phyloP scores from a whole-genome alignment of 2,329 filamentous ascomycete genomes.

The Talaromyces sp. region DNA sequence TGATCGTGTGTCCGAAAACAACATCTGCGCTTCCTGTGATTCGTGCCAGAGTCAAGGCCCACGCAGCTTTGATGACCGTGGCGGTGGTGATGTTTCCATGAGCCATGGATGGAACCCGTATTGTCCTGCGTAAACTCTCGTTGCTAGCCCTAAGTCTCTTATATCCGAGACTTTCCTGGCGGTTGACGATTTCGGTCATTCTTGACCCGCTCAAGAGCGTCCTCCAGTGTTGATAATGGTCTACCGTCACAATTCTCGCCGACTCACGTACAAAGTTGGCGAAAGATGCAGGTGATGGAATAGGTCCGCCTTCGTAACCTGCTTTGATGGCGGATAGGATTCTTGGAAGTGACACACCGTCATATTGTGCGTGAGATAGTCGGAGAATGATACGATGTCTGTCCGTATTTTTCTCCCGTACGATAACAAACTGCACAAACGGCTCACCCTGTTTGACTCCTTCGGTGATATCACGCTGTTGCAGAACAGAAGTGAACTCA shows the following conservation, averaged over 20 bases:
- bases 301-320: conserved; percentile 47
- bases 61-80: conserved; percentile 64
- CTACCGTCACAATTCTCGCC: conserved; percentile 38
- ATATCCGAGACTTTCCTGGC: conserved; percentile 32
- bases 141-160: conserved; percentile 37
- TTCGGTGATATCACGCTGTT: conserved; percentile 55
- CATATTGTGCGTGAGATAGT: conserved; percentile 67
- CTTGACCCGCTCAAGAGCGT: conserved; percentile 56
- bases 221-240: conserved; percentile 60
- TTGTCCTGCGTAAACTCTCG: conserved; percentile 32
- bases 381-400: conserved; percentile 55
- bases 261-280: conserved; percentile 46
- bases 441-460: conserved; percentile 57
- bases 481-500: conserved; percentile 53
- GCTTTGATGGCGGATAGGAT: conserved; percentile 60
- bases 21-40: conserved; percentile 55
- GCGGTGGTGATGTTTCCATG: conserved; percentile 59
- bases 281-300: conserved; percentile 44
- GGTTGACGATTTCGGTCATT: conserved; percentile 44
- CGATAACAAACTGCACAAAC: conserved; percentile 59
- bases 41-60: conserved; percentile 61
- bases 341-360: conserved; percentile 64
- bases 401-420: conserved; percentile 42
- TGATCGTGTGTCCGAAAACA: conserved; percentile 64
- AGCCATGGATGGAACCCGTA: conserved; percentile 45